These are phyloP conservation scores for Cystoderma amianthinum DNA, from an alignment of 768 basidiomycete species.

Conservation along the genomic window DNA sequence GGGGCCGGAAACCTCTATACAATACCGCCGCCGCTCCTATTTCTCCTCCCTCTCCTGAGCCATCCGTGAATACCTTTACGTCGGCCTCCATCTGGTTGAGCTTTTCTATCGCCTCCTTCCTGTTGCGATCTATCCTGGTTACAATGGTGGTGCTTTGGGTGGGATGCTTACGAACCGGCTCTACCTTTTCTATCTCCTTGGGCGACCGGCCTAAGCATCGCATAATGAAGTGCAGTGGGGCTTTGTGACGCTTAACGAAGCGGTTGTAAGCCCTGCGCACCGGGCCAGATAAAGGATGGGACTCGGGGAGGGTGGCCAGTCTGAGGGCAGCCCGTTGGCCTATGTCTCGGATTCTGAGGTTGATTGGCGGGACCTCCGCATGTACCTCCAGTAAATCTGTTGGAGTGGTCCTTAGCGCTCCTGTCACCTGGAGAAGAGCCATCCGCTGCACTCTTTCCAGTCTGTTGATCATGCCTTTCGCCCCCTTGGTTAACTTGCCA, in stretches of 20 bases:
- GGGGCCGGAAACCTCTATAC: not conserved
- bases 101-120: too few relatives aligned
- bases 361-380: slow-evolving; percentile 7
- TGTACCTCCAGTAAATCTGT: slow-evolving; percentile 9
- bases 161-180: slow-evolving; percentile 1
- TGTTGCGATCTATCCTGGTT: slow-evolving; percentile 7
- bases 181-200: slow-evolving; percentile 8
- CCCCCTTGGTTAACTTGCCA: slow-evolving; percentile 3
- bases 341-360: not conserved
- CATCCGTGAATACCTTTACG: slow-evolving; percentile 11
- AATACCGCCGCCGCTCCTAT: slow-evolving; percentile 16
- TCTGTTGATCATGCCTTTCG: not conserved
- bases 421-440: slow-evolving; percentile 8
- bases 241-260: not conserved
- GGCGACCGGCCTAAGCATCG: slow-evolving; percentile 2
- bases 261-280: not conserved
- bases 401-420: slow-evolving; percentile 9
- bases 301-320: not conserved
- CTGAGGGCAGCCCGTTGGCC: slow-evolving; percentile 2
- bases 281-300: slow-evolving; percentile 3
- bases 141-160: not conserved
- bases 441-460: slow-evolving; percentile 9
- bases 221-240: not conserved
- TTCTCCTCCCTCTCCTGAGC: slow-evolving; percentile 10
- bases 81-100: slow-evolving; percentile 3